These are phyloP conservation scores for Fusarium siculi DNA, from an alignment of 2,329 filamentous ascomycete genomes.

Conservation along the genomic window DNA sequence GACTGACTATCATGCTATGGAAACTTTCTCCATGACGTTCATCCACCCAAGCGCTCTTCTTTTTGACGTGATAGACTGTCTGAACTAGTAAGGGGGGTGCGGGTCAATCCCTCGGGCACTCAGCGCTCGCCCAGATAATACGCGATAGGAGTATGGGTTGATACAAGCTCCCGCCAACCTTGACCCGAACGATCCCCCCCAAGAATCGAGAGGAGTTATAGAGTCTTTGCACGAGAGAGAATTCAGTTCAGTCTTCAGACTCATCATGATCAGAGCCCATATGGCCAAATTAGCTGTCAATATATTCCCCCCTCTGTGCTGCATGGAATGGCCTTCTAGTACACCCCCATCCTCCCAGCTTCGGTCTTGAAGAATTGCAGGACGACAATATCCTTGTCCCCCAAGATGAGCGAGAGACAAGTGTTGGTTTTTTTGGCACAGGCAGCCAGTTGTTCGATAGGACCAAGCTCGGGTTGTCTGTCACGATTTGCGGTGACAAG, in stretches of 20 bases:
- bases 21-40: neutral
- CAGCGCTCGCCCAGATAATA: neutral
- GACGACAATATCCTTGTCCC: neutral
- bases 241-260: neutral
- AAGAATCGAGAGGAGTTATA: neutral
- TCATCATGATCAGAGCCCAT: neutral
- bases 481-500: neutral
- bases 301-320: neutral
- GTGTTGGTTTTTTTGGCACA: neutral
- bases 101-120: neutral
- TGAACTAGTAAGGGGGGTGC: neutral
- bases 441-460: neutral
- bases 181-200: neutral
- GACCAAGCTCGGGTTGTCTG: neutral
- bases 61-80: neutral
- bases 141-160: neutral
- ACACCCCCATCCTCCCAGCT: neutral
- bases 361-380: neutral
- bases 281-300: neutral
- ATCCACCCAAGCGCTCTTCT: neutral
- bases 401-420: neutral
- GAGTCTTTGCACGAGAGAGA: no score
- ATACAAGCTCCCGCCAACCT: neutral
- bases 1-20: neutral
- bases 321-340: neutral